A percentile compares a stretch with the other conserved stretches of the same genome.
phyloP scores from a whole-genome alignment of 768 basidiomycete genomes.

The Omphalotus guepiniiformis region DNA sequence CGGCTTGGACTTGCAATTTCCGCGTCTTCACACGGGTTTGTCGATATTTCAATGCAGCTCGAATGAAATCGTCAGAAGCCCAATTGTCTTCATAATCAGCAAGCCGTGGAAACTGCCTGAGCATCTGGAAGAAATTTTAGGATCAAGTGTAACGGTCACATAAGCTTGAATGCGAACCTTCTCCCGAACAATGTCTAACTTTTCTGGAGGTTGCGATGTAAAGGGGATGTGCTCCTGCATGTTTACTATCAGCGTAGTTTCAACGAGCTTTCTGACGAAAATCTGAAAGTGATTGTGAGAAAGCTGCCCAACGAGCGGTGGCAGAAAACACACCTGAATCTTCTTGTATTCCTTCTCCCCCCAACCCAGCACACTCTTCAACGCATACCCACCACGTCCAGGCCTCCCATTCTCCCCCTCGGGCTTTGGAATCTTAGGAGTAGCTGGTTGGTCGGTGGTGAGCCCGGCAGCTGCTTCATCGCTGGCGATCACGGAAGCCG shows the following conservation, averaged over 20 bases:
- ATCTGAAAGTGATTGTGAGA: too few relatives aligned
- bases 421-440: slow-evolving; percentile 17
- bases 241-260: not conserved
- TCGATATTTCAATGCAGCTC: not conserved
- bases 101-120: not conserved
- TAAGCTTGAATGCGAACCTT: not conserved
- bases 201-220: not conserved
- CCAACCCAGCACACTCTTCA: slow-evolving; percentile 11
- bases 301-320: too few relatives aligned
- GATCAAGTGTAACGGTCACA: not conserved
- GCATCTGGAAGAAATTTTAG: too few relatives aligned
- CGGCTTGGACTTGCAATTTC: not conserved
- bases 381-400: slow-evolving; percentile 14
- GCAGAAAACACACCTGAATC: slow-evolving; percentile 14
- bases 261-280: not conserved
- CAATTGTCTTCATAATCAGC: not conserved
- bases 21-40: not conserved
- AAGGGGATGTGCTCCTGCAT: not conserved
- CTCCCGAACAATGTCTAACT: not conserved
- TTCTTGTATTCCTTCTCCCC: slow-evolving; percentile 8
- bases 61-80: not conserved
- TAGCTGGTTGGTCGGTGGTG: not conserved
- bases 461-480: too few relatives aligned
- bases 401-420: slow-evolving; percentile 11
- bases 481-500: too few relatives aligned